Evolutionary conservation across 371 early-diverging fungal genomes (phyloP), one percentile per base, ranked within the genome.

Genomic region (Mucor mucedo): DNA sequence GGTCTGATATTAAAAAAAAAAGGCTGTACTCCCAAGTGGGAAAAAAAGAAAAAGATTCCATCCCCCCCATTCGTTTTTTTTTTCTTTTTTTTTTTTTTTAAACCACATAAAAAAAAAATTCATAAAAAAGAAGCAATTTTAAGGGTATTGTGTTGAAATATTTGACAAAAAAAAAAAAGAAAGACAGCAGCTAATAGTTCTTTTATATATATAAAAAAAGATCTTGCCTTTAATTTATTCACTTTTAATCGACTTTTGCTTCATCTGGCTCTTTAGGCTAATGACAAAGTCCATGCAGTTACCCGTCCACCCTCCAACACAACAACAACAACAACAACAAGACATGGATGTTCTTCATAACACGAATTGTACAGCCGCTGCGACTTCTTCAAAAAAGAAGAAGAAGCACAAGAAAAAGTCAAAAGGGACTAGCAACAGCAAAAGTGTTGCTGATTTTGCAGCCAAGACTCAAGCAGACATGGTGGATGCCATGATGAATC

Each of bases 401-500:
- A 68, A 63, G 52, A 68, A 68, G 39, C 40, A 59, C n/a, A 60
- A 68, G 40, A 68, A 63, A 30, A 63, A 68, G 48, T 44, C 61
- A 27, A 66, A 66, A 42, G 10, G 21, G 21, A 21, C 55, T 42
- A 29, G 30, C 13, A 47, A 21, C 0, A 41, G 30, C 16, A 58
- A 58, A 27, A 49, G 16, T 59, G 30, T n/a, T 27, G 21, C 53
- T 32, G 52, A 62, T 40, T 56, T 45, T 53, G 48, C 55, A 6
- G 48, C 63, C 2, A 62, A 68, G 16, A 55, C 68, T 28, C 68
- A 68, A 29, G 63, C 63, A 29, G 58, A 62, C 8, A 66, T 65
- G 66, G 70, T 70, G 1, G 70, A 70, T 44, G 70, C 70, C 50
- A 66, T 70, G 55, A 70, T 70, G 70, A 70, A 70, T 41, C 62